Conservation (phyloP, 176 grass and related monocot species). For the Chrysopogon serrulatus region DNA sequence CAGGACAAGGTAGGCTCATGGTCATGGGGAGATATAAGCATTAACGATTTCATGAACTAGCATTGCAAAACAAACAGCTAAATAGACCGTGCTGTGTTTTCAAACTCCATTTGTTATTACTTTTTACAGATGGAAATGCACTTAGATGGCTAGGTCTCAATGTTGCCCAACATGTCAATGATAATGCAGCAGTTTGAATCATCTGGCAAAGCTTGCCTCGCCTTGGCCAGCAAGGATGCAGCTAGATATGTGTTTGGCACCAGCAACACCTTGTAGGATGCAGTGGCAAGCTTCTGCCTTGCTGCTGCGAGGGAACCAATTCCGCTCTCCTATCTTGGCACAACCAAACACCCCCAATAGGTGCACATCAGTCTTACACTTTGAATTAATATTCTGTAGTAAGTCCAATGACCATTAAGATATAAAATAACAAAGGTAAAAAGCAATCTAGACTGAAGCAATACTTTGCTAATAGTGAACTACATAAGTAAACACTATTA, state of each 20-base stretch:
- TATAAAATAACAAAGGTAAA: neutral
- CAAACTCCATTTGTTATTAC: neutral
- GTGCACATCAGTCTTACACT: neutral
- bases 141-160: neutral
- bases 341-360: neutral
- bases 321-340: neutral
- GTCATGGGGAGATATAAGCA: neutral
- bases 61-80: neutral
- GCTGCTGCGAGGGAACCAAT: neutral
- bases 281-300: neutral
- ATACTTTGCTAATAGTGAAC: neutral
- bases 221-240: neutral
- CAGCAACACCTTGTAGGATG: neutral
- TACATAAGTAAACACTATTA: neutral
- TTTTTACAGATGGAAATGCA: neutral
- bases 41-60: conserved; percentile 6
- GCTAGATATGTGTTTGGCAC: neutral
- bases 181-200: neutral
- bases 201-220: neutral
- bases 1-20: neutral
- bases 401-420: neutral
- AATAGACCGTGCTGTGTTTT: neutral
- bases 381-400: neutral
- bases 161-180: neutral
- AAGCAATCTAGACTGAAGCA: neutral